Evolutionary conservation across 2,329 filamentous ascomycete genomes (phyloP).

Genomic region (Epichloe glyceriae): DNA sequence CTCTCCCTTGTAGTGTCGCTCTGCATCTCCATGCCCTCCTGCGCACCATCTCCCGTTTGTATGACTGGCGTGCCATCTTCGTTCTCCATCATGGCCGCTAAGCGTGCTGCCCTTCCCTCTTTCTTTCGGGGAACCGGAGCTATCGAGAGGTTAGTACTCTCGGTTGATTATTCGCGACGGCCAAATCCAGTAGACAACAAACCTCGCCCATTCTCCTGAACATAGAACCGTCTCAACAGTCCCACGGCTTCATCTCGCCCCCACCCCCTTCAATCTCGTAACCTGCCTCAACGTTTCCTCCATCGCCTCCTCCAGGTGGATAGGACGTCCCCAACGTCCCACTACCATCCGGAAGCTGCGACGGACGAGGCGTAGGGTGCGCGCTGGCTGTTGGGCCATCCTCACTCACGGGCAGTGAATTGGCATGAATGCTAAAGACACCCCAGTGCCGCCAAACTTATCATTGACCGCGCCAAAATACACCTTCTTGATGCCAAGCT

Average conservation of each 20-base stretch:
- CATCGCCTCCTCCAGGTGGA: conserved; percentile 33
- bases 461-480: conserved; percentile 96
- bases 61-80: conserved; percentile 13
- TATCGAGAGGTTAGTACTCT: conserved; percentile 13
- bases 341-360: conserved; percentile 24
- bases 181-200: conserved; percentile 18
- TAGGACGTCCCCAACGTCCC: conserved; percentile 25
- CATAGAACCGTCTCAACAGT: conserved; percentile 83
- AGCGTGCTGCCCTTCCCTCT: conserved; percentile 39
- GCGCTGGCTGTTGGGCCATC: conserved; percentile 27
- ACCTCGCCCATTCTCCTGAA: conserved; percentile 95
- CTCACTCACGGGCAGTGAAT: conserved; percentile 31
- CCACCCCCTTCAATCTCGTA: conserved; percentile 75
- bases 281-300: conserved; percentile 60
- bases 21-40: not conserved
- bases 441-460: conserved; percentile 95
- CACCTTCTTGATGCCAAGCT: conserved; percentile 76
- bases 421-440: conserved; percentile 72
- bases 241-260: conserved; percentile 89
- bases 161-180: too few species aligned
- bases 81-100: conserved; percentile 38
- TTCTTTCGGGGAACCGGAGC: conserved; percentile 42
- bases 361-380: conserved; percentile 23
- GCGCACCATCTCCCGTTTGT: not conserved
- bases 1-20: not conserved